Evolutionary conservation across 2,329 filamentous ascomycete genomes (phyloP), one percentile per base, ranked within the genome.

Genomic region (Neofusicoccum kwambonambiense): DNA sequence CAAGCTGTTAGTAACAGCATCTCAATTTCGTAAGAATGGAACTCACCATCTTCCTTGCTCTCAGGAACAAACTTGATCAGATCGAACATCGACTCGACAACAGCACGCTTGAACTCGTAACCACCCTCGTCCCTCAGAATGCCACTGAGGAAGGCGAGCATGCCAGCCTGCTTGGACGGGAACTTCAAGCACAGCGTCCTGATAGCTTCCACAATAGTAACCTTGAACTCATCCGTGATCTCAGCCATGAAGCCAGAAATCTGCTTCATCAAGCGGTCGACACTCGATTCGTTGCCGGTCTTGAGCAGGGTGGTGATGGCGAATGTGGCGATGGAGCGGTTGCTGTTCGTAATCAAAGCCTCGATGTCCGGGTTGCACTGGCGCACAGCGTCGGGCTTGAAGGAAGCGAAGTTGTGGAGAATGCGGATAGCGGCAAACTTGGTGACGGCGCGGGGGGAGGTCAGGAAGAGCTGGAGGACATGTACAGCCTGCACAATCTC

Each of bases 141-240:
- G n/a, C 93, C 92, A 74, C 94, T 97, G 54, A 99, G 86, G 87
- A 99, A 99, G 58, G 92, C 88, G 61, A 99, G 88, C 93, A 99
- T 98, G 68, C 93, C 93, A 52, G 94, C 94, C 80, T 99, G 95
- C 82, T 99, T 99, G 81, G 87, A 93, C 39, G 95, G 95, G 82
- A 99, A 99, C 81, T 99, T 99, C 71, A 99, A 84, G 77, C 94
- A 98, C 45, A 99, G 82, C 3, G 95, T 98, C 67, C 95, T 90
- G 74, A 99, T 97, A 47, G 95, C 95, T 79, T 99, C 95, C 49
- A 99, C 94, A 73, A 99, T 97, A n/a, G 95, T 99, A 70, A 99
- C 97, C 84, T 98, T 99, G 85, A 99, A 99, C 79, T 99, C 95
- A 75, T 99, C 95, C 6, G 94, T 97, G 70, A 98, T 98, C 79